Percentiles rank a stretch among this genome's conserved stretches.
These are phyloP conservation scores for Pseudogymnoascus verrucosus DNA, from an alignment of 2,329 filamentous ascomycete genomes.

Conservation along the genomic window DNA sequence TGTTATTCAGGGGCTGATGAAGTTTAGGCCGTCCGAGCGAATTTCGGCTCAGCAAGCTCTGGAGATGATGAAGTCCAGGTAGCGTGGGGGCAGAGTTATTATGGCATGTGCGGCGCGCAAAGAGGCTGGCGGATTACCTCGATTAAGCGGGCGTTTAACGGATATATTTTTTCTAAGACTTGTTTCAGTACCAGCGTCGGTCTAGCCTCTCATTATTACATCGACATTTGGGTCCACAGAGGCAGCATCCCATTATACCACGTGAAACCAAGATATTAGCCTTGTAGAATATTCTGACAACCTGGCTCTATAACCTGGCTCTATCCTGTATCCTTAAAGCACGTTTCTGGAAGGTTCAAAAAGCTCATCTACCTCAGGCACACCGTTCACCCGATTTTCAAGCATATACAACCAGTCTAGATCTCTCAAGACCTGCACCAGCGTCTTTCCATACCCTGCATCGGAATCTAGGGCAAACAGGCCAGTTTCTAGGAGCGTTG, in stretches of 20 bases:
- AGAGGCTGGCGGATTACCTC: neutral
- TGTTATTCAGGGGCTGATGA: conserved; percentile 6
- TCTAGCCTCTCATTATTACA: neutral
- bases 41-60: conserved; percentile 5
- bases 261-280: neutral
- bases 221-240: neutral
- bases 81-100: neutral
- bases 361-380: neutral
- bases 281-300: neutral
- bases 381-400: neutral
- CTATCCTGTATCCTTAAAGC: neutral
- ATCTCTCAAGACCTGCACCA: neutral
- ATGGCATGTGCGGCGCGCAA: neutral
- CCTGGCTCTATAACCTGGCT: neutral
- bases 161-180: neutral
- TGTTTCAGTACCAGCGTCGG: neutral
- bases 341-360: neutral
- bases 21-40: neutral
- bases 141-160: neutral
- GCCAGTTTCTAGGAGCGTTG: neutral
- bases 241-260: neutral
- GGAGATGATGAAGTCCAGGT: neutral
- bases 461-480: neutral
- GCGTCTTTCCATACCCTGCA: neutral
- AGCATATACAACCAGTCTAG: neutral